Base-by-base conservation (phyloP, 257 asterid species). In the Plantago ovata region DNA sequence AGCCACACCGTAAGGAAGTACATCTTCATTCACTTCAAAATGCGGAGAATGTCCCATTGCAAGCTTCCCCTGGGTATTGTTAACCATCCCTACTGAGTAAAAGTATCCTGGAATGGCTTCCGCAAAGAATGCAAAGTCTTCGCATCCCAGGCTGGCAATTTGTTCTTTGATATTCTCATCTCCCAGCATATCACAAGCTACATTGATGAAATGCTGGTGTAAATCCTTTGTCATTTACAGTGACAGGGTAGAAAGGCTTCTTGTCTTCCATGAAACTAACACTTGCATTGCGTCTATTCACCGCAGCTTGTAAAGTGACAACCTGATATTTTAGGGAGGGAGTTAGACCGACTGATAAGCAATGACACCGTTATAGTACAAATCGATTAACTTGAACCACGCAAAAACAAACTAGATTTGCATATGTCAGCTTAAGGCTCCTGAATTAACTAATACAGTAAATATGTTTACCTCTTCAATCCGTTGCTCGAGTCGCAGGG, bases 1-100 rank as follows among this genome's bases (percentile, higher is more conserved):
- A 77, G 94, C 85, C 13, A 83, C 82, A 21, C 90, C 90, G 50
- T 77, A 84, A n/a, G 77, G 80, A 38, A 84, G 80, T 6, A 70
- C 81, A 65, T 77, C 82, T 69, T 84, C 94, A 11, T 84, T 82
- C 46, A 81, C 79, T 58, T 42, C 67, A 19, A 63, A 82, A 48
- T 52, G 39, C 0, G 87, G 94, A 7, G 84, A 77, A 58, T 85
- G 94, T 2, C 61, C 73, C 7, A 72, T 49, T 56, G 16, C 68
- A 11, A 75, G 72, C 19, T 6, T 61, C 44, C 81, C 90, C 62
- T 57, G 61, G 9, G 73, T 71, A 67, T 77, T 82, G 46, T 77
- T 75, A 13, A 50, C 53, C 90, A 85, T 85, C 52, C 94, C 94
- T 3, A 85, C 13, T 5, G 9, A 63, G 72, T 64, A 77, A 12